phyloP scores from a whole-genome alignment of 768 basidiomycete genomes.

The Phaeotremella skinneri region DNA sequence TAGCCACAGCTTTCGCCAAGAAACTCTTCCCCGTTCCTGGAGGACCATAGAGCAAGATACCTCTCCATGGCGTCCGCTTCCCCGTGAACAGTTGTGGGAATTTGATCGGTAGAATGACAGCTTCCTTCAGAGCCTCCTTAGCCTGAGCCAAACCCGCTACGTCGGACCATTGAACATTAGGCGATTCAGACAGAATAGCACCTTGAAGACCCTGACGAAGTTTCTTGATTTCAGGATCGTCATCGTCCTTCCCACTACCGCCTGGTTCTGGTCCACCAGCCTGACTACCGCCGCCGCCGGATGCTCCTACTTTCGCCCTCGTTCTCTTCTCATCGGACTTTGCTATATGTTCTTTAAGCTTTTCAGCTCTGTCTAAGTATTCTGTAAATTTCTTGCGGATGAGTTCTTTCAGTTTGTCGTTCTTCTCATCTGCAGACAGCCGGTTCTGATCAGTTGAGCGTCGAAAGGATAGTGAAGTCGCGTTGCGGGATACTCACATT shows the following conservation, averaged over 20 bases:
- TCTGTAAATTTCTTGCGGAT: constrained; percentile 86
- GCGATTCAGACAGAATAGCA: constrained; percentile 88
- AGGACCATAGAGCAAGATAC: constrained; percentile 93
- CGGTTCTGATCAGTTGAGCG: not conserved
- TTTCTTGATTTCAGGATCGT: constrained; percentile 93
- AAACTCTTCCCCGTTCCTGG: constrained; percentile 97
- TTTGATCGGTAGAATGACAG: constrained; percentile 98
- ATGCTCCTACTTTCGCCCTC: constrained; percentile 58
- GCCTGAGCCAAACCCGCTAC: constrained; percentile 94
- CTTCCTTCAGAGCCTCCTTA: constrained; percentile 94
- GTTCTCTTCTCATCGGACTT: constrained; percentile 64
- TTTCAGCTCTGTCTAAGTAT: constrained; percentile 88
- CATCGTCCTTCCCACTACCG: constrained; percentile 61
- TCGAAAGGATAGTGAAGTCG: not conserved
- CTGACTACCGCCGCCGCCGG: constrained; percentile 51
- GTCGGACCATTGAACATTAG: constrained; percentile 97
- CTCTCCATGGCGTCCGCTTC: constrained; percentile 95
- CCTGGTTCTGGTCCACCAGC: constrained; percentile 51
- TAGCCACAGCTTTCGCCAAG: constrained; percentile 96
- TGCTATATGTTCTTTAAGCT: constrained; percentile 76
- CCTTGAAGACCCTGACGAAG: constrained; percentile 81
- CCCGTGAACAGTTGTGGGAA: constrained; percentile 98
- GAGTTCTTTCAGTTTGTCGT: constrained; percentile 81
- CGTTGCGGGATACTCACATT: constrained; percentile 30
- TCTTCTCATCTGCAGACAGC: constrained; percentile 76